Evolutionary conservation across 2,329 filamentous ascomycete genomes (phyloP).

Genomic region (Dendrostoma leiphaemia): DNA sequence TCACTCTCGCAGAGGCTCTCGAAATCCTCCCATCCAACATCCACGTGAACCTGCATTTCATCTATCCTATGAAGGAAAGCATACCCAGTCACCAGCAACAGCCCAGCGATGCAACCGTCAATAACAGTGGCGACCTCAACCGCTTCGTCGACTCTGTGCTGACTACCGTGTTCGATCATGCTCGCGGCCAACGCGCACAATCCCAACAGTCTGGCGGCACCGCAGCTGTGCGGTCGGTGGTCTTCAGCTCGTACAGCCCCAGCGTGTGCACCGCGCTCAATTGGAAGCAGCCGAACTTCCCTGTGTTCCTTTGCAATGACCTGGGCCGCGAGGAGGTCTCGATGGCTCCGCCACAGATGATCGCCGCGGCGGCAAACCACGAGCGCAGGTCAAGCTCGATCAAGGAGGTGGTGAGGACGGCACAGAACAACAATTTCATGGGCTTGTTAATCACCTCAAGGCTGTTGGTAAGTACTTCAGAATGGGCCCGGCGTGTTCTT

Average conservation of each 20-base stretch:
- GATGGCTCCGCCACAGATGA: slow-evolving; percentile 34
- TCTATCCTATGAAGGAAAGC: slow-evolving; percentile 83
- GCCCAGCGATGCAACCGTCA: slow-evolving; percentile 47
- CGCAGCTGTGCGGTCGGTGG: slow-evolving; percentile 72
- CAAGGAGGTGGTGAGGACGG: slow-evolving; percentile 91
- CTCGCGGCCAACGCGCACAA: slow-evolving; percentile 62
- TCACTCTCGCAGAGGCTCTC: slow-evolving; percentile 77
- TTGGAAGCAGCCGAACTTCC: slow-evolving; percentile 99
- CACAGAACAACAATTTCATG: slow-evolving; percentile 97
- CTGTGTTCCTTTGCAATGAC: slow-evolving; percentile 92
- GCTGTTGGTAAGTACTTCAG: slow-evolving; percentile 66
- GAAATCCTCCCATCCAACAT: slow-evolving; percentile 72
- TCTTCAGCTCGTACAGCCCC: slow-evolving; percentile 91
- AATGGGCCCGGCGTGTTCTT: background rate
- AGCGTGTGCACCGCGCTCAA: slow-evolving; percentile 91
- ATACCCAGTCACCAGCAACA: slow-evolving; percentile 42
- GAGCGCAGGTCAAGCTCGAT: slow-evolving; percentile 78
- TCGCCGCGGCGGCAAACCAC: slow-evolving; percentile 43
- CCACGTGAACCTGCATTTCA: slow-evolving; percentile 86
- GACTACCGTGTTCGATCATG: slow-evolving; percentile 86
- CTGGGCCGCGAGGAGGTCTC: slow-evolving; percentile 62
- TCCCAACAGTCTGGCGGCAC: slow-evolving; percentile 51
- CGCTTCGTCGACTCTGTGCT: slow-evolving; percentile 80
- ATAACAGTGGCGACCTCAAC: slow-evolving; percentile 80
- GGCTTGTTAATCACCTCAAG: slow-evolving; percentile 87